Percentiles rank a stretch among this genome's conserved stretches.
Evolutionary conservation across 108 stramenopile genomes (phyloP).

Genomic region (Cyclotella kingstonii): DNA sequence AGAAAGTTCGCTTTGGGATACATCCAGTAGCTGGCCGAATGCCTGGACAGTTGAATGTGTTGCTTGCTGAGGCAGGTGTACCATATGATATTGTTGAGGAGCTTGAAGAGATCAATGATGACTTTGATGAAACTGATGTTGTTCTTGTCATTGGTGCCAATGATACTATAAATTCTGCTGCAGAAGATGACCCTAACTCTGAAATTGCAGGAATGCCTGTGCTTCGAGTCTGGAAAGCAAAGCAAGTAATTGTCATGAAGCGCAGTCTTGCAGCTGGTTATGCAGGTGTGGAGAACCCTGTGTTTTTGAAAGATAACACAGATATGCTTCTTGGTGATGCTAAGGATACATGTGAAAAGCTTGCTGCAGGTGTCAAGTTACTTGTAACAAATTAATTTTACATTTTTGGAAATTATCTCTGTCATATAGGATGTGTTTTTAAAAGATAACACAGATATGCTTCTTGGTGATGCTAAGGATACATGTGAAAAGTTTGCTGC

Average conservation of each 20-base stretch:
- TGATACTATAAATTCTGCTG: constrained; percentile 98
- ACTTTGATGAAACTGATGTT: constrained; percentile 91
- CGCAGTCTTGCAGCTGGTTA: constrained; percentile 96
- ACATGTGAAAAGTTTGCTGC: constrained; percentile 86
- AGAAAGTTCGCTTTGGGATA: constrained; percentile 93
- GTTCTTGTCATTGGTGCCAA: constrained; percentile 97
- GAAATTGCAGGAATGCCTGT: constrained; percentile 97
- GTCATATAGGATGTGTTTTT: no score
- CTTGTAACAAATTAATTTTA: constrained; percentile 14
- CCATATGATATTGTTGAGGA: constrained; percentile 99
- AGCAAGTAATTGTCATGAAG: constrained; percentile 99
- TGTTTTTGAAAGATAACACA: constrained; percentile 97
- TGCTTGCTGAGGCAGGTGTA: constrained; percentile 99
- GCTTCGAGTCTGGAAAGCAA: constrained; percentile 96
- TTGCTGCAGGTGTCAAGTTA: constrained; percentile 77
- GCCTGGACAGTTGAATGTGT: constrained; percentile 98
- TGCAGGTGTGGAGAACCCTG: constrained; percentile 98
- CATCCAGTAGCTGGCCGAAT: constrained; percentile 99
- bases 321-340: constrained; percentile 98
- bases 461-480: constrained; percentile 95
- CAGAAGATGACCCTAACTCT: constrained; percentile 96
- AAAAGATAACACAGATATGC: constrained; percentile 98
- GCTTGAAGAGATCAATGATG: constrained; percentile 97
- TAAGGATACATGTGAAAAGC: constrained; percentile 91
- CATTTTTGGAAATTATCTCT: no score